phyloP scores from a whole-genome alignment of 805 yeast species.

The Monosporozyma servazzii region DNA sequence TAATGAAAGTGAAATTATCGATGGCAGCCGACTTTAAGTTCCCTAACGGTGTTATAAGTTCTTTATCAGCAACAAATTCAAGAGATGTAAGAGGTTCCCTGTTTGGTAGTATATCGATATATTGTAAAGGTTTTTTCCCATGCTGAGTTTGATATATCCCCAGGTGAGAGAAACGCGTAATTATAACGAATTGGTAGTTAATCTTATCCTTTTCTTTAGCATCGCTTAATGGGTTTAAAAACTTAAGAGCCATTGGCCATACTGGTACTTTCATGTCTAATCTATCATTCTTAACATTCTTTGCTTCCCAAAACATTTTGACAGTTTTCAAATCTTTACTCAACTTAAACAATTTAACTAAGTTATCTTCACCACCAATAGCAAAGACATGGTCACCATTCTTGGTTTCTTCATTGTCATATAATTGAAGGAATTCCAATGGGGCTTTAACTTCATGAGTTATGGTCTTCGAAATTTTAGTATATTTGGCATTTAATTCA shows the following conservation, averaged over 20 bases:
- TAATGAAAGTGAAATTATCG: constrained; percentile 39
- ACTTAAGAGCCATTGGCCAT: constrained; percentile 54
- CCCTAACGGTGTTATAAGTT: constrained; percentile 12
- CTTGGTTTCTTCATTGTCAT: constrained; percentile 35
- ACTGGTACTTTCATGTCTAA: constrained; percentile 76
- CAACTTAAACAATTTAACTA: constrained; percentile 24
- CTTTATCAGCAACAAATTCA: constrained; percentile 7
- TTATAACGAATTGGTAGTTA: constrained; percentile 44
- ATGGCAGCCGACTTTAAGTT: constrained; percentile 14
- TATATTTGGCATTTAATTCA: constrained; percentile 12
- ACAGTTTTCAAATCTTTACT: constrained; percentile 12
- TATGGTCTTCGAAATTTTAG: constrained; percentile 4
- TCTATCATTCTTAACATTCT: constrained; percentile 73
- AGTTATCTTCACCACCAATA: constrained; percentile 75
- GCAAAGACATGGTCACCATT: constrained; percentile 41
- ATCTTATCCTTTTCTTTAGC: constrained; percentile 19
- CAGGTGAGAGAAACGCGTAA: constrained; percentile 49
- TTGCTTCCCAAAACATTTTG: constrained; percentile 50
- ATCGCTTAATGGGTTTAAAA: constrained; percentile 16
- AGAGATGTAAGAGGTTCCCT: constrained; percentile 23
- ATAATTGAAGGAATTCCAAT: constrained; percentile 37
- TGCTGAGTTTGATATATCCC: constrained; percentile 61
- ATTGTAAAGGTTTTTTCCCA: constrained; percentile 55
- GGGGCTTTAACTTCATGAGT: constrained; percentile 36
- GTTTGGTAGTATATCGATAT: constrained; percentile 26